phyloP scores from a whole-genome alignment of 1,284 basidiomycete genomes.

The Trametes sp. region DNA sequence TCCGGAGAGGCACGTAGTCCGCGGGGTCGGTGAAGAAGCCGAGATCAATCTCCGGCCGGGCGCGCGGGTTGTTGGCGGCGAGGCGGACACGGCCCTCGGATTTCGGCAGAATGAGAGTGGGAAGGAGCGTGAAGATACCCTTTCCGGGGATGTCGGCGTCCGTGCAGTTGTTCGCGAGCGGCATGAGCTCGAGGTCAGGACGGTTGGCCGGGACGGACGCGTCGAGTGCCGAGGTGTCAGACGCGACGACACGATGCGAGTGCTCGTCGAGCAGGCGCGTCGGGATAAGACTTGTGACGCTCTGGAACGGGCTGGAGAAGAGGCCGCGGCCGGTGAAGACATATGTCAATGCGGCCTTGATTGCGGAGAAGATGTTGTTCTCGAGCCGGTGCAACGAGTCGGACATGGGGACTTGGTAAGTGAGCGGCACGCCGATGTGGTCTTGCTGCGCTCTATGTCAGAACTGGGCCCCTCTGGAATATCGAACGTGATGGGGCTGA shows the following conservation, averaged over 20 bases:
- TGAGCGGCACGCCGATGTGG: slow-evolving; percentile 41
- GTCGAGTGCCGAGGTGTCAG: slow-evolving; percentile 29
- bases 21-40: slow-evolving; percentile 36
- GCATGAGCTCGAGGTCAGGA: slow-evolving; percentile 49
- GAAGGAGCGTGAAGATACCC: slow-evolving; percentile 41
- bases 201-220: slow-evolving; percentile 34
- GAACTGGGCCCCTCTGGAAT: neutral
- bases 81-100: slow-evolving; percentile 45
- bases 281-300: slow-evolving; percentile 39
- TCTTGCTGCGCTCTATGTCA: slow-evolving; percentile 38
- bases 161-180: slow-evolving; percentile 32
- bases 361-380: slow-evolving; percentile 28
- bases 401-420: slow-evolving; percentile 40
- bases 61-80: slow-evolving; percentile 42
- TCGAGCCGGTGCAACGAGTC: slow-evolving; percentile 38
- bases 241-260: neutral
- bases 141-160: slow-evolving; percentile 32
- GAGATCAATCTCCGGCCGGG: slow-evolving; percentile 42
- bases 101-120: slow-evolving; percentile 41
- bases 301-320: slow-evolving; percentile 41
- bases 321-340: slow-evolving; percentile 42
- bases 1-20: slow-evolving; percentile 40
- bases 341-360: slow-evolving; percentile 41
- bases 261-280: slow-evolving; percentile 37
- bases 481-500: neutral